Base-by-base conservation (phyloP, 441 rosid species). In the Jatropha podagrica region DNA sequence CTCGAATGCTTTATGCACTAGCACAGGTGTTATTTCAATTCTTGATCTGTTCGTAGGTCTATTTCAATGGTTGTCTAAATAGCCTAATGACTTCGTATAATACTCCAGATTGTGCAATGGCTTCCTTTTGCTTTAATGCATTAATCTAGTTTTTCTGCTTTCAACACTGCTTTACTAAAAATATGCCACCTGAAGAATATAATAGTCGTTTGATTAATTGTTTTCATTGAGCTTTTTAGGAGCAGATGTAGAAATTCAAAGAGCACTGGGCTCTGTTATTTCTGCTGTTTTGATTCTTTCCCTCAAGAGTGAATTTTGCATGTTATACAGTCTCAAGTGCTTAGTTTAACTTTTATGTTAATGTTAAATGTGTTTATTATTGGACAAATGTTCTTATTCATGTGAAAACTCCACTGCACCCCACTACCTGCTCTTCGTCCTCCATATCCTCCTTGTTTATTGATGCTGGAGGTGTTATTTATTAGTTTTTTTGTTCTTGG, bases 1-100 rank as follows among this genome's bases (percentile, higher is more conserved):
- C 98, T 41, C 85, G 91, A 79, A 89, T 95, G 98, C 98, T 95
- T 74, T 88, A 93, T 87, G 87, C 83, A 59, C 85, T 95, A 48
- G 97, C 98, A 69, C 85, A 93, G 95, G 99, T 95, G 38, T 77
- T 81, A 49, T 60, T 72, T 56, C 54, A 51, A 26, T 48, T 32
- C 69, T 48, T 5, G 48, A 61, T 71, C 44, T 81, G 0, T 5
- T 63, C 23, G 8, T 70, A 32, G 13, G 13, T 63, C 44, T 37
- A 23, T 58, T 17, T 41, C 42, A 2, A 15, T 20, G 37, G 37
- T 54, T 8, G 44, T 44, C 20, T 61, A 69, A 27, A 46, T 27
- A 3, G 11, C 15, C 20, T 61, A 26, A 27, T 17, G n/a, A 40
- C 27, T 49, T 63, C 18, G 1, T 32, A 23, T 0, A 12, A 42